Base-by-base conservation (phyloP, 306 rosid genomes). In the Trifolium pratense region DNA sequence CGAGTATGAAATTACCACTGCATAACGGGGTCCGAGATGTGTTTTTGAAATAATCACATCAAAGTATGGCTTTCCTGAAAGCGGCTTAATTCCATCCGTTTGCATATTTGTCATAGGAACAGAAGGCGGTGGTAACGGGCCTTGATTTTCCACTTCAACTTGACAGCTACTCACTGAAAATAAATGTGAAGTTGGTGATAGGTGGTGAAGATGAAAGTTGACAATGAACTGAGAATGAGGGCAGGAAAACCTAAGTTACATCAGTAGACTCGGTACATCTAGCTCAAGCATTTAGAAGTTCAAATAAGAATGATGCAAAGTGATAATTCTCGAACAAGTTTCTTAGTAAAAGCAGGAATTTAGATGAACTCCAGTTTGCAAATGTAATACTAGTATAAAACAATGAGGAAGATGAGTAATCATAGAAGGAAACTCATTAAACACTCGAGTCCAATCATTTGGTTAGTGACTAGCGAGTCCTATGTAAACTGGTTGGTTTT, bases 11-110 rank as follows among this genome's bases (percentile, higher is more conserved):
- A 20, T 86, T 74, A 89, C 93, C 90, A 84, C 20, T 26, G 4
- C 7, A 46, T 52, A 84, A 7, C n/a, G 5, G 57, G 77, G 80
- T 25, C 7, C 2, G 56, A 84, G 71, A 31, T 73, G 70, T 71
- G 86, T 14, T 66, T 71, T 75, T 13, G 75, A 12, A 62, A 89
- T 73, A 63, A 89, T 8, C 9, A 62, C 3, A 52, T 72, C 63
- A 16, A 8, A 77, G 75, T 60, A 78, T 49, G 86, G 86, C 62
- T 80, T 67, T 56, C 83, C 85, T 5, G 85, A 80, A 68, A 89
- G 93, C 5, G 93, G 90, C 63, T 77, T 74, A 68, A 61, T 57
- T 48, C 77, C 85, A 49, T 37, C 70, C 67, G 80, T 78, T 59
- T 72, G 73, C 60, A 82, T 49, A 75, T 68, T 66, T 64, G 68